Percentiles rank a stretch among this genome's conserved stretches.
Conservation (phyloP, 2,329 filamentous ascomycete species). For the Claviceps fusiformis region DNA sequence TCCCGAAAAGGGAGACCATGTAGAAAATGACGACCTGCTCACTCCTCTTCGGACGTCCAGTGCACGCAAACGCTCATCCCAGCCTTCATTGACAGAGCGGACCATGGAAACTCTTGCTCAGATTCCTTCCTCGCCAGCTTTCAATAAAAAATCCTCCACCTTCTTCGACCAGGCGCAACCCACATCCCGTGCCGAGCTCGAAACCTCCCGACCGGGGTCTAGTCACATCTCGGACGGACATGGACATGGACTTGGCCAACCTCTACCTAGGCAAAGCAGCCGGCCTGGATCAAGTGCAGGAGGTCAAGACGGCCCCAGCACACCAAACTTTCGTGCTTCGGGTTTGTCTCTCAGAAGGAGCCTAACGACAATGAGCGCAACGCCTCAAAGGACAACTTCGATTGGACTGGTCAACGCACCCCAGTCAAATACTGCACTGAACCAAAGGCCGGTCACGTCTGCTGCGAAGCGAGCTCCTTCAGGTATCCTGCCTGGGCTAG, state of each 20-base stretch:
- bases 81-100: conserved; percentile 61
- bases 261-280: conserved; percentile 35
- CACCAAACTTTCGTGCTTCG: conserved; percentile 28
- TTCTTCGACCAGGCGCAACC: conserved; percentile 59
- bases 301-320: conserved; percentile 27
- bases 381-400: conserved; percentile 22
- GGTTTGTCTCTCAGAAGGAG: conserved; percentile 30
- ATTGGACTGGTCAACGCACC: conserved; percentile 12
- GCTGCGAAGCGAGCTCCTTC: conserved; percentile 14
- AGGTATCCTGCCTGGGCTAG: conserved; percentile 11
- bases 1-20: not conserved
- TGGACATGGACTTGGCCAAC: conserved; percentile 38
- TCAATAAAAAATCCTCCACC: conserved; percentile 51
- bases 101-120: conserved; percentile 74
- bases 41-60: conserved; percentile 10
- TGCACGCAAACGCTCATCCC: conserved; percentile 14
- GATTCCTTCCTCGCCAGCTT: conserved; percentile 62
- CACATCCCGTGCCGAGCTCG: conserved; percentile 30
- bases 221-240: conserved; percentile 50
- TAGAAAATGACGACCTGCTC: conserved; percentile 3
- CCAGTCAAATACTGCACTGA: conserved; percentile 12
- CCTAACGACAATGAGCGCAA: conserved; percentile 28
- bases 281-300: conserved; percentile 39
- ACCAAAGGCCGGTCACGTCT: conserved; percentile 11
- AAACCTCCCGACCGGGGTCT: conserved; percentile 38